Percentiles rank a stretch among this genome's conserved stretches.
Conservation (phyloP, 148 eudicot species). For the Chenopodium formosanum region DNA sequence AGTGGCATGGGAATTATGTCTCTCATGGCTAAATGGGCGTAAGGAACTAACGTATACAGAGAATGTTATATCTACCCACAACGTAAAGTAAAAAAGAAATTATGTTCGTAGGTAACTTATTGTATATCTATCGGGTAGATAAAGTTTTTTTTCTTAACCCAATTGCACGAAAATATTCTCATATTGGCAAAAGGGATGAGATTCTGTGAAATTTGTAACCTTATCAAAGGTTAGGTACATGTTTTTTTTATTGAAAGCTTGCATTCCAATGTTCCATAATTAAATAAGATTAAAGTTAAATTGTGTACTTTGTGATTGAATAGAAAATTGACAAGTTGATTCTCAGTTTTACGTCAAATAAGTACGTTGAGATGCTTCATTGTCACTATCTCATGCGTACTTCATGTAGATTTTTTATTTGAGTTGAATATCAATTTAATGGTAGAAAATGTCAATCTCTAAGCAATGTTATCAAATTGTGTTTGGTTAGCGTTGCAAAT, state of each 20-base stretch:
- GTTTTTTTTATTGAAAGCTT: not conserved
- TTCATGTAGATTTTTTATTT: not conserved
- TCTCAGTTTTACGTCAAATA: not conserved
- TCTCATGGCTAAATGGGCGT: constrained; percentile 64
- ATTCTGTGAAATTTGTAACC: not conserved
- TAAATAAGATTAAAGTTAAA: too few relatives aligned
- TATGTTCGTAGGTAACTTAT: too few relatives aligned
- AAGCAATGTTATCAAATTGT: not conserved
- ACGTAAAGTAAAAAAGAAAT: too few relatives aligned
- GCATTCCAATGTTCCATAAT: not conserved
- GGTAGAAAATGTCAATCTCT: not conserved
- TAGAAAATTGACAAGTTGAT: not conserved
- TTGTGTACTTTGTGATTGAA: not conserved
- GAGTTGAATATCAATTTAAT: not conserved
- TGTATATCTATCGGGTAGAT: not conserved
- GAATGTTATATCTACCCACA: not conserved
- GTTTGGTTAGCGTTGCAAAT: not conserved
- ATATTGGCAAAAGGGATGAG: not conserved
- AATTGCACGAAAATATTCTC: not conserved
- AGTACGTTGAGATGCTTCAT: not conserved
- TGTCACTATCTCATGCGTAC: not conserved
- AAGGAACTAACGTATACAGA: not conserved
- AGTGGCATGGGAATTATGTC: constrained; percentile 59
- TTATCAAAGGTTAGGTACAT: too few relatives aligned
- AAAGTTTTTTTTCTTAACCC: too few relatives aligned